A percentile compares a stretch with the other conserved stretches of the same genome.
Evolutionary conservation across 805 yeast genomes (phyloP).

Genomic region (Wickerhamiella brachini): DNA sequence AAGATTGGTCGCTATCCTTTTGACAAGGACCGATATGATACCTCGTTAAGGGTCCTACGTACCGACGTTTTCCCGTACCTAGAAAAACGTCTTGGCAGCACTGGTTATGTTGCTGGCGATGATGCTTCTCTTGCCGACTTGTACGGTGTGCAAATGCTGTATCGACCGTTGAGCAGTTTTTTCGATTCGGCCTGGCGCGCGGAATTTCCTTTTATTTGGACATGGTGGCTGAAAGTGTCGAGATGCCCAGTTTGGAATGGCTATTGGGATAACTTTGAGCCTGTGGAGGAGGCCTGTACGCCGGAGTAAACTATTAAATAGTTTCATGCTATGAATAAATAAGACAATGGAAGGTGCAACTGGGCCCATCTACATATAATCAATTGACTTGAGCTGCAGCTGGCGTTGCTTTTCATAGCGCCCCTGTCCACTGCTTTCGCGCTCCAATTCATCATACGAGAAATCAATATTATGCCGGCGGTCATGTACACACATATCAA

Average conservation of each 20-base stretch:
- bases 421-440: too few relatives aligned
- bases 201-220: conserved; percentile 43
- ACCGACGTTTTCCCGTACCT: conserved; percentile 14
- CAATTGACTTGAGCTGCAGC: too few relatives aligned
- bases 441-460: too few relatives aligned
- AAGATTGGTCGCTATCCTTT: conserved; percentile 29
- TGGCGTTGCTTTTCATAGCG: too few relatives aligned
- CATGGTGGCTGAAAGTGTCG: conserved; percentile 56
- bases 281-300: conserved; percentile 34
- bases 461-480: too few relatives aligned
- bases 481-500: too few relatives aligned
- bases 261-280: conserved; percentile 38
- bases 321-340: too few relatives aligned
- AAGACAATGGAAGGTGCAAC: too few relatives aligned
- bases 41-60: conserved; percentile 31
- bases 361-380: neutral
- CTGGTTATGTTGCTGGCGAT: conserved; percentile 64
- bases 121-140: conserved; percentile 52
- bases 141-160: conserved; percentile 34
- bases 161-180: conserved; percentile 43
- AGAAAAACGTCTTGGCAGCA: conserved; percentile 35
- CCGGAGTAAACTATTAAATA: neutral
- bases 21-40: conserved; percentile 70
- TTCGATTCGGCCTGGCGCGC: conserved; percentile 56
- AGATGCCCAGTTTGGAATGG: conserved; percentile 34